Conservation (phyloP, 768 basidiomycete genomes). For the Suillus luteus region DNA sequence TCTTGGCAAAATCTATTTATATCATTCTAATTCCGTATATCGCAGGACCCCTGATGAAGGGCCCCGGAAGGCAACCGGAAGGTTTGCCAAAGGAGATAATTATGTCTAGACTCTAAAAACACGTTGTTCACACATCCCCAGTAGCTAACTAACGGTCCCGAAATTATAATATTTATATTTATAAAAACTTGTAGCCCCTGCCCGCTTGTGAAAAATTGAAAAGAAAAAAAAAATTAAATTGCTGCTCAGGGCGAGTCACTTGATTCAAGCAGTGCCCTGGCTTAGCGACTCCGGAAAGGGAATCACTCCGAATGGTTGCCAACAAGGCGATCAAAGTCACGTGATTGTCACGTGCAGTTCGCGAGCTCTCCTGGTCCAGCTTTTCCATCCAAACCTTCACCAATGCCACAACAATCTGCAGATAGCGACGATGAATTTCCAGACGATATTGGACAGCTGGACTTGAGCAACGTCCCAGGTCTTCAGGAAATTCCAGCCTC, state of each 20-base stretch:
- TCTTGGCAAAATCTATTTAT: slow-evolving; percentile 9
- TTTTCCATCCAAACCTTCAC: neutral
- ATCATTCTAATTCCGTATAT: slow-evolving; percentile 11
- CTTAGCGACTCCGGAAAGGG: neutral
- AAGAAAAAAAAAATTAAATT: neutral
- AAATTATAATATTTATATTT: neutral
- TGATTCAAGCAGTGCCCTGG: neutral
- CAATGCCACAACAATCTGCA: slow-evolving; percentile 25
- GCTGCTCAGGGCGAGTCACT: neutral
- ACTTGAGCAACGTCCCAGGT: slow-evolving; percentile 43
- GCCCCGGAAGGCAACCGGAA: neutral
- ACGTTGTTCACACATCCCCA: neutral
- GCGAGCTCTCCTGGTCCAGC: neutral
- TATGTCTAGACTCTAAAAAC: neutral
- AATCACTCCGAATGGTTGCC: neutral
- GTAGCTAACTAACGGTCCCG: neutral
- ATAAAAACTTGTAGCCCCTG: neutral
- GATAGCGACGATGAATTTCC: slow-evolving; percentile 53
- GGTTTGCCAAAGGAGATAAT: neutral
- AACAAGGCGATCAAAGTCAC: neutral
- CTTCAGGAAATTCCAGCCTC: slow-evolving; percentile 24
- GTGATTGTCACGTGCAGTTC: slow-evolving; percentile 1
- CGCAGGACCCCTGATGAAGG: slow-evolving; percentile 3
- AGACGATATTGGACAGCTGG: slow-evolving; percentile 54
- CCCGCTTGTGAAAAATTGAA: neutral